Base-by-base conservation (phyloP, 305 asterid genomes). In the Fraxinus sp. region DNA sequence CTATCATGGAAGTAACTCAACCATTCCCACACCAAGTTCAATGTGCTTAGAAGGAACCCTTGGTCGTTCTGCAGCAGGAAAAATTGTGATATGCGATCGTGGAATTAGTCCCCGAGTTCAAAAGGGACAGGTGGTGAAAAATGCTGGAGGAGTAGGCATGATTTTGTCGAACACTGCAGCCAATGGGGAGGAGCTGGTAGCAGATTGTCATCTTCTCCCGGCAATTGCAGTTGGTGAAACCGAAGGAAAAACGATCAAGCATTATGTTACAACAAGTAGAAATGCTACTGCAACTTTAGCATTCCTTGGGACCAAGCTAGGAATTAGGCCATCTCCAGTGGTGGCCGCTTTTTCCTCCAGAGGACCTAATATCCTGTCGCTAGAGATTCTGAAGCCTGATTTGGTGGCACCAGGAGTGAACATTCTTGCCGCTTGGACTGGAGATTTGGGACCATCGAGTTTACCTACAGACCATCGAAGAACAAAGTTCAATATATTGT, bases 351-450 rank as follows among this genome's bases (percentile, higher is more conserved):
- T 95, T 83, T 94, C 98, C 1, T 94, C 99, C 6, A 78, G 99
- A 64, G 99, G 99, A 1, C 99, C 99, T 0, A 94, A 95, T 74
- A 87, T 93, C 59, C 87, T 94, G 10, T 90, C 97, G 0, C 85
- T 91, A 7, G 99, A 95, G 84, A 91, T 94, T 49, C 83, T 95
- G 2, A 95, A 95, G 72, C 99, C 99, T 0, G 98, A 95, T 73
- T 36, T 95, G 81, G 88, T 94, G 1, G 99, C 99, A 0, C 98
- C 99, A 0, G 99, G 99, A 3, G 99, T 95, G 8, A 95, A 95
- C 91, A 95, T 95, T 32, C 94, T 95, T 0, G 99, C 98, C 0
- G 99, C 97, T 8, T 95, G 99, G 99, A 90, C 97, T 0, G 98
- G 98, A 22, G 89, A 82, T 16, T 55, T 90, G 7, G 98, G 98